Evolutionary conservation across 495 filamentous ascomycete genomes (phyloP), one percentile per base, ranked within the genome.

Genomic region (Chaetomium tenue): DNA sequence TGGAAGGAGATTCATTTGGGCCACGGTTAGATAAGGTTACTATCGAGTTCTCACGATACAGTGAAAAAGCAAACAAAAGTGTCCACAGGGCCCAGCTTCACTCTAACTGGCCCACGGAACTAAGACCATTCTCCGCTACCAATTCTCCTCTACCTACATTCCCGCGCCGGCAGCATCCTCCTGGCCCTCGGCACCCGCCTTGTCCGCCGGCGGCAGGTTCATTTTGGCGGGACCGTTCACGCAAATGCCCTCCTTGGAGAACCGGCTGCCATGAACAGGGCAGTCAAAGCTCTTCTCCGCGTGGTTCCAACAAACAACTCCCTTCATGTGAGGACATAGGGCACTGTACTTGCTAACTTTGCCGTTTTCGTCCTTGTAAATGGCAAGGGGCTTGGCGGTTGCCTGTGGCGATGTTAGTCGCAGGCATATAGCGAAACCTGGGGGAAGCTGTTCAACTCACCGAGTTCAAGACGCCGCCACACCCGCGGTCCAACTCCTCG

Each of bases 351-450:
- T 77, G 39, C 74, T 73, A 18, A 80, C 75, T 23, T 80, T 75
- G 11, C 83, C 85, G 3, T 77, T 69, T 7, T 82, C 82, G 63
- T 86, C 82, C 67, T 85, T 85, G 64, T 86, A 87, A 0, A 86
- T 77, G 0, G 82, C 85, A 28, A 82, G 54, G 0, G 84, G 84
- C 65, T 76, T 78, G 11, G 30, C n/a, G 11, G 62, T 57, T 2
- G 26, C 53, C 71, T 73, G 47, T 51, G 16, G 5, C 47, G 25
- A 2, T 2, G 56, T 70, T 25, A 66, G 63, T 42, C 22, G 6
- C 5, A 9, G 12, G 15, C 28, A 30, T 0, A n/a, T 15, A 7
- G 2, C n/a, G 9, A 23, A 58, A 46, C 28, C 28, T 30, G 6
- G 4, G 20, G 1, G 7, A 11, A 46, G 30, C 25, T 16, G 22